Evolutionary conservation across 2,329 filamentous ascomycete genomes (phyloP).

Genomic region (Fusarium humuli): DNA sequence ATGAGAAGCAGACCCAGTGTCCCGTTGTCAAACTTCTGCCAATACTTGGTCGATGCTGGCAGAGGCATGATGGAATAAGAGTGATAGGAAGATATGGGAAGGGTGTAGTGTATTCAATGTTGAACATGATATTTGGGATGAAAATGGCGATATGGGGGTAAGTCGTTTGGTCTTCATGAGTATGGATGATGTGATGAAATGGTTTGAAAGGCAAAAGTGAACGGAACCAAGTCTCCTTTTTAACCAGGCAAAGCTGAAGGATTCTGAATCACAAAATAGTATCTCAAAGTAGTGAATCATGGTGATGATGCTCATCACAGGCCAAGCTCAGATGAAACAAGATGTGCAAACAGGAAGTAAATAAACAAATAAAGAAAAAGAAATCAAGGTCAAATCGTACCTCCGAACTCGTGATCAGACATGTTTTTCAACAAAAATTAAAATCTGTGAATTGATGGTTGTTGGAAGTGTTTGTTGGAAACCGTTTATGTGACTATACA

Average conservation of each 20-base stretch:
- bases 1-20: slow-evolving; percentile 31
- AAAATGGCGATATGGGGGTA: slow-evolving; percentile 13
- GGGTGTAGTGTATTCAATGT: neutral
- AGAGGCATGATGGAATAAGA: slow-evolving; percentile 30
- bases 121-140: slow-evolving; percentile 13
- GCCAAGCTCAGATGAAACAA: neutral
- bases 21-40: slow-evolving; percentile 43
- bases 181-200: slow-evolving; percentile 10
- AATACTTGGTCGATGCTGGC: slow-evolving; percentile 46
- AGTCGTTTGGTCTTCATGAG: slow-evolving; percentile 2
- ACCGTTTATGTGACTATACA: slow-evolving; percentile 26
- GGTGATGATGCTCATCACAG: slow-evolving; percentile 12
- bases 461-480: slow-evolving; percentile 22
- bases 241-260: slow-evolving; percentile 1
- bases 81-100: neutral
- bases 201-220: neutral
- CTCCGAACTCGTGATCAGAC: slow-evolving; percentile 75
- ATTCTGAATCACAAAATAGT: neutral
- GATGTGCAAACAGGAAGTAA: slow-evolving; percentile 7
- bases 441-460: slow-evolving; percentile 8
- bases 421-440: slow-evolving; percentile 53
- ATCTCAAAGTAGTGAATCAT: slow-evolving; percentile 30
- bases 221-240: neutral
- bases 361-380: slow-evolving; percentile 10
- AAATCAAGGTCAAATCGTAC: slow-evolving; percentile 59